Evolutionary conservation across 2,329 filamentous ascomycete species (phyloP), one percentile per base, ranked within the genome.

Genomic region (Xylariaceae sp.): DNA sequence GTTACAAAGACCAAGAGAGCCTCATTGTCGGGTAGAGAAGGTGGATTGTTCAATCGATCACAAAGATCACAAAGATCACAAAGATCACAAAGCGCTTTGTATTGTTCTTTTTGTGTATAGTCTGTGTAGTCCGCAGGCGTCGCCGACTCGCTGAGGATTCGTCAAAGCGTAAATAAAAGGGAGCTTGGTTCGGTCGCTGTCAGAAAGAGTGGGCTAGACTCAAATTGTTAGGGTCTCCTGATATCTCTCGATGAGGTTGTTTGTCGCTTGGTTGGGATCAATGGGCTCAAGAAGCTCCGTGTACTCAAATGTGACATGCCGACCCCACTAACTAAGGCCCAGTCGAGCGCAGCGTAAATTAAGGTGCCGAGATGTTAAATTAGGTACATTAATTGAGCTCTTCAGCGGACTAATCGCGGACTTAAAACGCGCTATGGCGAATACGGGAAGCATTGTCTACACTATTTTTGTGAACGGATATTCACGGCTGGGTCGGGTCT

Each of bases 31-130:
- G 58, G 52, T 52, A 62, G 56, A 64, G 56, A 64, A 63, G 51
- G 47, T 34, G 19, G 30, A 61, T 64, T 64, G 60, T 63, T 64
- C 39, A 60, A 53, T 42, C 31, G 51, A 54, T 46, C 41, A 62
- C 45, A 62, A 63, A 57, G 61, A 53, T 42, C 44, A 62, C 45
- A 62, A 63, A 57, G 61, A 53, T 42, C 44, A 62, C 45, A 62
- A 63, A 57, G 61, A 53, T 42, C 44, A 62, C 44, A 62, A 63
- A 58, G 61, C 47, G 54, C 58, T 62, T 65, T 62, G 58, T 64
- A 53, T 47, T 35, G 42, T 40, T 63, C 62, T 58, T 64, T 53
- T 44, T 35, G 47, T 41, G 40, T 19, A 19, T 19, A 19, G 19
- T 19, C 19, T 19, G 19, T 19, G 19, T 19, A 19, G 19, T 19